Base-by-base conservation (phyloP, 108 stramenopile genomes). In the Nitzschia sp. region DNA sequence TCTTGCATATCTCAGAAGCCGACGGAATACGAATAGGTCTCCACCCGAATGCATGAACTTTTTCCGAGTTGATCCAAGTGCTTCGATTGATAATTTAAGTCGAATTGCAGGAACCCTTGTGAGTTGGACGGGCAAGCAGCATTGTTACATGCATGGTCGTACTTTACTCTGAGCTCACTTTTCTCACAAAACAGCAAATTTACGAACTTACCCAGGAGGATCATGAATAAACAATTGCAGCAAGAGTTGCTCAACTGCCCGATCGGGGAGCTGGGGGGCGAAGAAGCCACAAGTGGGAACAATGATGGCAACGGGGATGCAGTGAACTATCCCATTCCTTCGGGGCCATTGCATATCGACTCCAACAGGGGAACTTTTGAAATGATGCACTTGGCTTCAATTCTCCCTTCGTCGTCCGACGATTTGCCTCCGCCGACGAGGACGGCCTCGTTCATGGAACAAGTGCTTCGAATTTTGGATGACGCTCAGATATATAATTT, bases 401-500 rank as follows among this genome's bases (percentile, higher is more conserved):
- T 42, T 42, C 6, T 42, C 13, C 38, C 13, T 42, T 42, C 38
- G 38, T 13, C 38, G 6, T 42, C 38, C 9, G 38, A 6, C 13
- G 13, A 42, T 13, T 9, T 42, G 38, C 9, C 38, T 42, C 13
- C 38, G 38, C 38, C 38, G 13, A 6, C 38, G 13, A 13, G 38
- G 38, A 42, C 38, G 38, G 38, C 38, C 38, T 42, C 38, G 1
- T 62, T 62, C 42, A 62, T 62, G 19, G 42, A 62, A 13, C 31
- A 62, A 34, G 32, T 62, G 21, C 1, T 62, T 53, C 78, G 77
- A 25, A 72, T 77, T 32, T 46, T 70, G 1, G 58, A 70, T 1
- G 58, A 59, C 17, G 58, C 69, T n/a, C 25, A 62, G 30, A 4
- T 3, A n/a, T 29, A 54, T 4, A 46, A 64, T 28, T 46, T 54